phyloP scores from a whole-genome alignment of 73 alveolate species.

The Symbiodinium natans region DNA sequence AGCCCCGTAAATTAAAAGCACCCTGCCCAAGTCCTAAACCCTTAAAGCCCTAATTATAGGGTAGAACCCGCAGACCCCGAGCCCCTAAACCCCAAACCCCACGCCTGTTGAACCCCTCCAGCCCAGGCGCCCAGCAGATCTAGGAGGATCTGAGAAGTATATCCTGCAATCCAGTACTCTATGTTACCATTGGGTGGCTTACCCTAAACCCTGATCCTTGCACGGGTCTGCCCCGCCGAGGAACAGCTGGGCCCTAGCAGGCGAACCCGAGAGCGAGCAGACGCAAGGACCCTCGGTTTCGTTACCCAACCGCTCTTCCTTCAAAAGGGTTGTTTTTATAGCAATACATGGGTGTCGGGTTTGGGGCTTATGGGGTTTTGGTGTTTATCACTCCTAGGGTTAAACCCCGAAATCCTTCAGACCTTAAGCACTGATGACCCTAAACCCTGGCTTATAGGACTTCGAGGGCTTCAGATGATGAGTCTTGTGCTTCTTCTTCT shows the following conservation, averaged over 20 bases:
- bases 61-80: too few species aligned
- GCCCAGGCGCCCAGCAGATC: too few species aligned
- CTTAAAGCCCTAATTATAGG: not conserved
- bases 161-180: too few species aligned
- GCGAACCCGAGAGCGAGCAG: constrained; percentile 62
- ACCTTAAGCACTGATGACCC: not conserved
- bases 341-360: not conserved
- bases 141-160: too few species aligned
- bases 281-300: constrained; percentile 31
- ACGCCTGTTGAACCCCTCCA: too few species aligned
- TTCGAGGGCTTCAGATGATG: not conserved
- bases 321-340: not conserved
- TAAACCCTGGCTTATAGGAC: not conserved
- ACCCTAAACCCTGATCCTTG: not conserved
- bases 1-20: not conserved
- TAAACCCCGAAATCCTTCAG: not conserved
- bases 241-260: constrained; percentile 68
- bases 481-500: too few species aligned
- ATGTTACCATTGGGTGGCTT: too few species aligned
- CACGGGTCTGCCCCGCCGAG: not conserved
- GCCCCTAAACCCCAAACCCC: too few species aligned
- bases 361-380: not conserved
- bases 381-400: too few species aligned
- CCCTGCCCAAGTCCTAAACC: not conserved
- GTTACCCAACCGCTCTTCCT: not conserved